Conservation (phyloP, 169 alveolate genomes). For the Theileria parva region DNA sequence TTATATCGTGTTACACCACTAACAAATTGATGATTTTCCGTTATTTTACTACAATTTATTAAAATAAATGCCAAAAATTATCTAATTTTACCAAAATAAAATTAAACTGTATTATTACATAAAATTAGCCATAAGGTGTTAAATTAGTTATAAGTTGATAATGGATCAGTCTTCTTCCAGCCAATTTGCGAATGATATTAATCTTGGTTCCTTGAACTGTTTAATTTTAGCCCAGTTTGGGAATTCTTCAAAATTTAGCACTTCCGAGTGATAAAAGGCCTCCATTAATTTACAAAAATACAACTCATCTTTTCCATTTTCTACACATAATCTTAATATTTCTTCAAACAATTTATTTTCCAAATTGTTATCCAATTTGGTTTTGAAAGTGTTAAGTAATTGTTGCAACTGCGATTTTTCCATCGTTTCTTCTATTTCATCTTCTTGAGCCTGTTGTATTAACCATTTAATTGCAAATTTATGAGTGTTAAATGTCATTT, state of each 20-base stretch:
- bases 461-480: conserved; percentile 34
- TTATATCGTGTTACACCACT: too few species aligned
- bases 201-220: conserved; percentile 21
- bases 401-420: conserved; percentile 22
- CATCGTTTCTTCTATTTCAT: conserved; percentile 18
- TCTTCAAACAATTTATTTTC: too few species aligned
- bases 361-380: conserved; percentile 5
- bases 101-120: neutral
- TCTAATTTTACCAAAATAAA: too few species aligned
- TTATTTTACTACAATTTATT: too few species aligned
- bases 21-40: neutral
- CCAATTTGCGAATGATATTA: conserved; percentile 50
- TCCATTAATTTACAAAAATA: conserved; percentile 47
- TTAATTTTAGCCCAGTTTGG: conserved; percentile 29
- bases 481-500: conserved; percentile 20
- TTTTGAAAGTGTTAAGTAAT: conserved; percentile 35
- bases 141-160: neutral
- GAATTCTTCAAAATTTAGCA: conserved; percentile 39
- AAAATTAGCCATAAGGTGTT: neutral
- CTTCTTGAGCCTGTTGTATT: neutral
- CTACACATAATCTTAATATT: conserved; percentile 3
- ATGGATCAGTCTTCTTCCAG: conserved; percentile 34
- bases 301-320: conserved; percentile 6
- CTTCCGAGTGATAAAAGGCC: conserved; percentile 50
- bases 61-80: too few species aligned